Conservation (phyloP, 805 yeast genomes). For the Cyberlindnera samutprakarnensis region DNA sequence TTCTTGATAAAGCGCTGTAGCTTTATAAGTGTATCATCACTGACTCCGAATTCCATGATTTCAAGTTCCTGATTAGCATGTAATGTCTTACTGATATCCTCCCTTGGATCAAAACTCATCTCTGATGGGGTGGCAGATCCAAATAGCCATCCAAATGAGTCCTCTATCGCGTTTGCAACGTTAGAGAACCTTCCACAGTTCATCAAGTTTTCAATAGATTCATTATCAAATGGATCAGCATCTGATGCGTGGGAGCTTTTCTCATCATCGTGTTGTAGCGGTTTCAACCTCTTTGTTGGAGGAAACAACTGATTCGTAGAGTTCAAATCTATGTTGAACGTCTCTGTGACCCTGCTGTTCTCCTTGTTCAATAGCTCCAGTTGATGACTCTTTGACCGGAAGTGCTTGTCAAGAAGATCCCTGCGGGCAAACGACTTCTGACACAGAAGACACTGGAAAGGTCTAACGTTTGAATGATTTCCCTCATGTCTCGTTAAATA, state of each 20-base stretch:
- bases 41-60: constrained; percentile 2
- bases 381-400: constrained; percentile 1
- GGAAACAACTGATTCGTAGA: too few relatives aligned
- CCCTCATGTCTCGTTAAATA: constrained; percentile 26
- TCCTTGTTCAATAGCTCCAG: background rate
- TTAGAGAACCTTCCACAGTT: constrained; percentile 10
- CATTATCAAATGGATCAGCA: background rate
- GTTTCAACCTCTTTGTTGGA: too few relatives aligned
- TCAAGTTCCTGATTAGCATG: constrained; percentile 1
- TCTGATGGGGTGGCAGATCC: constrained; percentile 7
- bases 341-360: too few relatives aligned
- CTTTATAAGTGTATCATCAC: constrained; percentile 1
- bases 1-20: constrained; percentile 1
- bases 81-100: background rate
- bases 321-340: too few relatives aligned
- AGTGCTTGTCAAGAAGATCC: constrained; percentile 26
- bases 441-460: constrained; percentile 23
- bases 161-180: constrained; percentile 15
- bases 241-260: background rate
- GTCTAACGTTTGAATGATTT: constrained; percentile 24
- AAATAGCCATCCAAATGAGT: constrained; percentile 20
- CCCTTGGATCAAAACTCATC: background rate
- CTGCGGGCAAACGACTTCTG: constrained; percentile 23
- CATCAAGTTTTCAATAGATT: background rate
- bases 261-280: background rate